A percentile compares a stretch with the other conserved stretches of the same genome.
These are phyloP conservation scores for Phlegmacium glaucopus DNA, from an alignment of 768 basidiomycete genomes.

Conservation along the genomic window DNA sequence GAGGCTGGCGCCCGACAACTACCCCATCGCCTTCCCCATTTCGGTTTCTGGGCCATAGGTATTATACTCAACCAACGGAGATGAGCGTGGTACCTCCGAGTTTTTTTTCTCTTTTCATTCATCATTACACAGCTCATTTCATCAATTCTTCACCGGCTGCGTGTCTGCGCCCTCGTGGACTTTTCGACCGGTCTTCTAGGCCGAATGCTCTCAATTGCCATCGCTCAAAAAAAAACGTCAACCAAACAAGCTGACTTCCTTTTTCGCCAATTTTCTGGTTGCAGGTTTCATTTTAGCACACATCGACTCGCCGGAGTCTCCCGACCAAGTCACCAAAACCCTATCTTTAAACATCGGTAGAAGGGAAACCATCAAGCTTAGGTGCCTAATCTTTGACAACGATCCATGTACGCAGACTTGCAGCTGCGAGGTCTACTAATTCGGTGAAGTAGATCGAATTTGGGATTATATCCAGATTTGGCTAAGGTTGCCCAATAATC, in stretches of 20 bases:
- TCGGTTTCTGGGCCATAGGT: not conserved
- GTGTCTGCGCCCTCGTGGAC: slow-evolving; percentile 3
- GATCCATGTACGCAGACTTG: not conserved
- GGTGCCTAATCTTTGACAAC: not conserved
- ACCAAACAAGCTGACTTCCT: not conserved
- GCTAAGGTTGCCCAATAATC: not conserved
- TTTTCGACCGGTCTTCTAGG: not conserved
- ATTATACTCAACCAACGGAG: slow-evolving; percentile 20
- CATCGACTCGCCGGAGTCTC: not conserved
- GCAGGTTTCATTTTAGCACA: not conserved
- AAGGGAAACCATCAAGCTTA: too few species aligned
- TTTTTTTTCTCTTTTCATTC: slow-evolving; percentile 6
- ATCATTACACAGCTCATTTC: slow-evolving; percentile 10
- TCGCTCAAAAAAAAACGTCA: not conserved
- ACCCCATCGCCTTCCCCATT: slow-evolving; percentile 1
- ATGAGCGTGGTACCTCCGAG: slow-evolving; percentile 34
- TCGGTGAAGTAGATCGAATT: not conserved
- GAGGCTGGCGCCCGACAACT: not conserved
- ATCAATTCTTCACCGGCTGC: not conserved
- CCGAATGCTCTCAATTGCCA: not conserved
- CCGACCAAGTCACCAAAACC: not conserved
- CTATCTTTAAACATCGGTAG: not conserved
- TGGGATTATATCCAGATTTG: not conserved
- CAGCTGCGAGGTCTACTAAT: not conserved
- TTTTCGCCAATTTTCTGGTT: not conserved